Conservation (phyloP, 1,139 yeast species). For the Zygosaccharomyces pseudobailii region DNA sequence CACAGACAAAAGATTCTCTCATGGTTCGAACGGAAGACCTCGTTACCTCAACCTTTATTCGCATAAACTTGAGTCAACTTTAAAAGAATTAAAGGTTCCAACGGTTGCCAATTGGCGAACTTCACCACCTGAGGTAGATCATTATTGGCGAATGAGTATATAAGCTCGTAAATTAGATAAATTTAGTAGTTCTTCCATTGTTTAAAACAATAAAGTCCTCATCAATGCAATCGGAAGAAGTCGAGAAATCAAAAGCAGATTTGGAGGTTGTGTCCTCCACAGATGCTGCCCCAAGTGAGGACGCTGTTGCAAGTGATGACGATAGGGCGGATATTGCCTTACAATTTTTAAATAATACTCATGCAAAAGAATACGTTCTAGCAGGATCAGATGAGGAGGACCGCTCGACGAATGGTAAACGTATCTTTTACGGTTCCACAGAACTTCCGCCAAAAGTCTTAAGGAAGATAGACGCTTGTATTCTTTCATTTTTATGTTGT, state of each 20-base stretch:
- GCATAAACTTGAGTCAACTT: not conserved
- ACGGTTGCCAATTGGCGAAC: not conserved
- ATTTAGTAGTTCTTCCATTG: not conserved
- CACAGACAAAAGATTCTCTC: not conserved
- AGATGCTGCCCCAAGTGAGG: not conserved
- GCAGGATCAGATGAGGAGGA: slow-evolving; percentile 10
- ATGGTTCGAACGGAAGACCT: not conserved
- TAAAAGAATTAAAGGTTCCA: not conserved
- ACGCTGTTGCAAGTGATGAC: slow-evolving; percentile 1
- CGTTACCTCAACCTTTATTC: not conserved
- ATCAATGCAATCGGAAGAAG: not conserved
- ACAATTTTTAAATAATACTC: slow-evolving; percentile 21
- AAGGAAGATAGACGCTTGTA: slow-evolving; percentile 41
- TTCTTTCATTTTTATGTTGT: slow-evolving; percentile 44
- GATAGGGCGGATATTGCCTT: slow-evolving; percentile 25
- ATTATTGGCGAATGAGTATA: not conserved
- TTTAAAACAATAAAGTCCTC: not conserved
- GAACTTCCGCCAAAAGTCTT: slow-evolving; percentile 28
- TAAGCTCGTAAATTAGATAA: not conserved
- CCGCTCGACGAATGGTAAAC: slow-evolving; percentile 2
- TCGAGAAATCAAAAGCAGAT: not conserved
- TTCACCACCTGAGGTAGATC: not conserved
- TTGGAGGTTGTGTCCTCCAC: slow-evolving; percentile 1
- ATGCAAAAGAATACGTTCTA: slow-evolving; percentile 13
- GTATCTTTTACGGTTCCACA: slow-evolving; percentile 24